Evolutionary conservation across 768 basidiomycete genomes (phyloP).

Genomic region (Leucocoprinus birnbaumii): DNA sequence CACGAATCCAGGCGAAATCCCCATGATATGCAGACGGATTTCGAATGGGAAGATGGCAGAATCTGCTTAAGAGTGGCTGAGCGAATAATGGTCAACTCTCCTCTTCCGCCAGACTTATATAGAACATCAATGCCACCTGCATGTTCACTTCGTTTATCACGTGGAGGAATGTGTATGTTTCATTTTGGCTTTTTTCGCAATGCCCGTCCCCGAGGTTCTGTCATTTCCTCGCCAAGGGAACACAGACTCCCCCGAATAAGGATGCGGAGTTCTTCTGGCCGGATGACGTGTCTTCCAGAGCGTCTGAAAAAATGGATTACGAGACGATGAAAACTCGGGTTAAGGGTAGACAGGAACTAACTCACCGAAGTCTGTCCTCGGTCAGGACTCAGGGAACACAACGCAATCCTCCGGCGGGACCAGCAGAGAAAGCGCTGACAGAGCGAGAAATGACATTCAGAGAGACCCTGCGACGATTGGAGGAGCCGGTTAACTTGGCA

Average conservation of each 20-base stretch:
- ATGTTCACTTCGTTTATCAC: neutral
- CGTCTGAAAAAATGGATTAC: too few relatives aligned
- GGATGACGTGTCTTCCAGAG: too few relatives aligned
- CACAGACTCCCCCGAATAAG: too few relatives aligned
- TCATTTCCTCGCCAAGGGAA: too few relatives aligned
- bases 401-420: neutral
- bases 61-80: neutral
- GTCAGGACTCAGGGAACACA: neutral
- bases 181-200: too few relatives aligned
- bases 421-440: neutral
- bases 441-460: neutral
- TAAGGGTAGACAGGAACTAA: too few relatives aligned
- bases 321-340: too few relatives aligned
- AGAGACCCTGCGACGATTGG: neutral
- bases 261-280: too few relatives aligned
- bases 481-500: neutral
- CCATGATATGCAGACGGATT: neutral
- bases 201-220: too few relatives aligned
- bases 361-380: too few relatives aligned
- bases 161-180: neutral
- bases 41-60: neutral
- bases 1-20: slow-evolving; percentile 1
- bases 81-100: neutral
- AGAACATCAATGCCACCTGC: neutral
- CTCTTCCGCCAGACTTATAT: neutral